Percentiles rank a stretch among this genome's conserved stretches.
Evolutionary conservation across 768 basidiomycete species (phyloP).

Genomic region (Multifurca ochricompacta): DNA sequence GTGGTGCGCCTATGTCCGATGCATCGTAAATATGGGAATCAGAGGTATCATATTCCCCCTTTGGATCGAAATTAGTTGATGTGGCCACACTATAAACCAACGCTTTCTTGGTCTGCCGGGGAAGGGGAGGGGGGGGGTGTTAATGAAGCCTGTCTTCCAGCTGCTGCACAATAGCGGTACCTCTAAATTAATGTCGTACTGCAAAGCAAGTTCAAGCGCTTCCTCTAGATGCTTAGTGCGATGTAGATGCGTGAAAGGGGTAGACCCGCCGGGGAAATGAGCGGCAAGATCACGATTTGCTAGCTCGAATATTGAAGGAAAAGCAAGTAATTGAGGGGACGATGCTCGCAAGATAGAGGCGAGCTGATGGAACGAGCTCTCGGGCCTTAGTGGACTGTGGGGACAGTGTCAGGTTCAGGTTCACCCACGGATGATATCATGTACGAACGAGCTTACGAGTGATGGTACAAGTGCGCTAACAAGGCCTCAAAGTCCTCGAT

Average conservation of each 20-base stretch:
- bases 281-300: slow-evolving; percentile 36
- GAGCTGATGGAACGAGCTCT: slow-evolving; percentile 36
- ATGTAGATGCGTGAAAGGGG: slow-evolving; percentile 34
- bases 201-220: slow-evolving; percentile 44
- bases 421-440: neutral
- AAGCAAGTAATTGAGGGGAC: slow-evolving; percentile 46
- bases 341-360: slow-evolving; percentile 50
- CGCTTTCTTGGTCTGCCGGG: slow-evolving; percentile 47
- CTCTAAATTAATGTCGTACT: slow-evolving; percentile 43
- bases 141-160: neutral
- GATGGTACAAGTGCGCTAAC: slow-evolving; percentile 60
- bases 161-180: slow-evolving; percentile 24
- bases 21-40: slow-evolving; percentile 12
- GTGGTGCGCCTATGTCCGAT: slow-evolving; percentile 16
- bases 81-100: slow-evolving; percentile 59
- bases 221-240: slow-evolving; percentile 35
- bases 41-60: slow-evolving; percentile 23
- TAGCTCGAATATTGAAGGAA: slow-evolving; percentile 43
- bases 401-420: neutral
- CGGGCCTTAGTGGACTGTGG: slow-evolving; percentile 6
- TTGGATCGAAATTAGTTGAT: slow-evolving; percentile 46
- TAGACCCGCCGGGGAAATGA: slow-evolving; percentile 44
- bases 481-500: slow-evolving; percentile 47
- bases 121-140: neutral
- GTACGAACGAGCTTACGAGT: slow-evolving; percentile 41